Conservation (phyloP, 106 monocot genomes). For the Phalaenopsis equestris region DNA sequence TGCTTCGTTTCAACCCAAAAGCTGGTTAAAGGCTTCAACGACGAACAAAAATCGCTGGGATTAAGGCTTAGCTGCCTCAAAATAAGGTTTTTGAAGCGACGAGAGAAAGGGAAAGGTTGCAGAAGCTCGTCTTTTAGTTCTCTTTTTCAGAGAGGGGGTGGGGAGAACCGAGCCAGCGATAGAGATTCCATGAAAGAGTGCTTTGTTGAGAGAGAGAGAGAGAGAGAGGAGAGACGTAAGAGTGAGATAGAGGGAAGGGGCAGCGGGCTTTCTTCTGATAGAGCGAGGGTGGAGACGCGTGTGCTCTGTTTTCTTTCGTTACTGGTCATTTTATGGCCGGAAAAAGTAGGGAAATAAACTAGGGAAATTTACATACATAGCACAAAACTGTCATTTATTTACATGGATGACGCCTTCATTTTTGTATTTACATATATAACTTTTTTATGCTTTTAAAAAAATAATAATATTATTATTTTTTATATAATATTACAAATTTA, state of each 20-base stretch:
- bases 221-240: conserved; percentile 2
- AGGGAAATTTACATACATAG: too few species aligned
- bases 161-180: background rate
- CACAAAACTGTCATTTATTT: too few species aligned
- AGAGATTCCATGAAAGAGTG: background rate
- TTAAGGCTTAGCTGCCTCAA: background rate
- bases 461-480: too few species aligned
- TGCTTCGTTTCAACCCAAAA: background rate
- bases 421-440: too few species aligned
- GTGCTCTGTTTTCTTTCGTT: background rate
- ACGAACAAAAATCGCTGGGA: background rate
- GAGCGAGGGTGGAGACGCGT: conserved; percentile 4
- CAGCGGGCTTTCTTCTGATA: background rate
- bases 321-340: background rate
- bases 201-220: background rate
- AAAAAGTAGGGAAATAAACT: too few species aligned
- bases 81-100: background rate
- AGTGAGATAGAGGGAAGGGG: too few species aligned
- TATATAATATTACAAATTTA: too few species aligned
- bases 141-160: conserved; percentile 1
- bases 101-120: background rate
- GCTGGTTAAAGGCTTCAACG: background rate
- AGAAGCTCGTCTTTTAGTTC: background rate
- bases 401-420: too few species aligned
- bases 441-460: too few species aligned